Evolutionary conservation across 176 grass and related monocot genomes (phyloP), one percentile per base, ranked within the genome.

Genomic region (Lolium multiflorum): DNA sequence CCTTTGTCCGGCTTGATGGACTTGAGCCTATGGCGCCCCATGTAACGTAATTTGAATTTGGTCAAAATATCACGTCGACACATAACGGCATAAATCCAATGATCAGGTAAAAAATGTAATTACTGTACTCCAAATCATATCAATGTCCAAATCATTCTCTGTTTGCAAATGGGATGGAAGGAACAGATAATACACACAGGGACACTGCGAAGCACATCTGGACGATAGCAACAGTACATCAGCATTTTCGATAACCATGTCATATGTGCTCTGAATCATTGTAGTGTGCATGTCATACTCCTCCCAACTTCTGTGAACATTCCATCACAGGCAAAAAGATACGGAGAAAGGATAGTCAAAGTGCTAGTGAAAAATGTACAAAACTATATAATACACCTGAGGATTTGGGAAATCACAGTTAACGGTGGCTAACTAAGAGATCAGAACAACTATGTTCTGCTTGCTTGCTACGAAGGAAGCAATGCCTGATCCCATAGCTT

Each of bases 1-100:
- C 28, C 28, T 2, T 98, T 98, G 84, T 96, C 97, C 9, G 93
- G 97, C 72, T 98, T 98, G 84, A 96, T 98, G 13, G 94, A 98
- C 71, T 98, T 98, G 59, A 96, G 91, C 51, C 89, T 84, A 76
- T 95, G 84, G 16, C 55, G 91, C 7, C 96, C 93, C 89, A 92
- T 94, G 70, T 98, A 95, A n/a, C n/a, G n/a, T n/a, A n/a, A n/a
- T n/a, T n/a, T n/a, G n/a, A n/a, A n/a, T n/a, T n/a, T n/a, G n/a
- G n/a, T n/a, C n/a, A n/a, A n/a, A n/a, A n/a, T n/a, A n/a, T n/a
- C n/a, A n/a, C n/a, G n/a, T n/a, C n/a, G n/a, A n/a, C n/a, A n/a
- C n/a, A n/a, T n/a, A n/a, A n/a, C n/a, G n/a, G n/a, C n/a, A n/a
- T n/a, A n/a, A n/a, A n/a, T n/a, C n/a, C n/a, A n/a, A n/a, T n/a